Conservation (phyloP, 441 rosid genomes). For the Hura crepitans region DNA sequence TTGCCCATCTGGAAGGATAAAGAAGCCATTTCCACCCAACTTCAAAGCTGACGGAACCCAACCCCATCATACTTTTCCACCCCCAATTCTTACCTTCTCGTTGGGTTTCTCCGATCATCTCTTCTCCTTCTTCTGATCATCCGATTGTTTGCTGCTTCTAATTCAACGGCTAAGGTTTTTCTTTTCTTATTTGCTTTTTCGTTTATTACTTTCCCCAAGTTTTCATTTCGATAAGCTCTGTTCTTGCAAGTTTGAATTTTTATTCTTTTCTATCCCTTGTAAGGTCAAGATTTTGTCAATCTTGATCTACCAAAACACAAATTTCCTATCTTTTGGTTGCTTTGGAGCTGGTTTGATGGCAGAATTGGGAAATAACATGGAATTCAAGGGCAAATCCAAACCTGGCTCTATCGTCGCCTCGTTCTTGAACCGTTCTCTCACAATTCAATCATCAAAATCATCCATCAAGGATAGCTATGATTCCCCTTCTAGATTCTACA, state of each 20-base stretch:
- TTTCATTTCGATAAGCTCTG: not conserved
- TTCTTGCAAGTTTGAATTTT: not conserved
- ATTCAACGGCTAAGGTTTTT: not conserved
- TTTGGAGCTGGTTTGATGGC: slow-evolving; percentile 45
- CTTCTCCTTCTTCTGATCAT: not conserved
- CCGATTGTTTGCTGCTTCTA: not conserved
- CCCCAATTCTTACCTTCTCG: not conserved
- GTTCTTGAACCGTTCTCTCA: slow-evolving; percentile 55
- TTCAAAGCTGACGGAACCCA: not conserved
- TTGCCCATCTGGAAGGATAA: slow-evolving; percentile 4
- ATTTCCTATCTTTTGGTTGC: not conserved
- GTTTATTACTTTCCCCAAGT: not conserved
- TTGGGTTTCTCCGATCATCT: not conserved
- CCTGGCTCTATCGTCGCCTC: slow-evolving; percentile 16
- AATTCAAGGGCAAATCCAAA: slow-evolving; percentile 36
- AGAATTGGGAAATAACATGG: slow-evolving; percentile 39
- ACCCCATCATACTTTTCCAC: not conserved
- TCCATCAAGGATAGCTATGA: slow-evolving; percentile 12
- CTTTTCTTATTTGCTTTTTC: not conserved
- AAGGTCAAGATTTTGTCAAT: slow-evolving; percentile 14
- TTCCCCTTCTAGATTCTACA: slow-evolving; percentile 36
- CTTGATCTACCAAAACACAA: slow-evolving; percentile 5
- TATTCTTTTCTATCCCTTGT: slow-evolving; percentile 2
- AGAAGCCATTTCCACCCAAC: not conserved
- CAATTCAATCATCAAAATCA: slow-evolving; percentile 40